Conservation (phyloP, 176 grass and related monocot species). For the Poa annua region DNA sequence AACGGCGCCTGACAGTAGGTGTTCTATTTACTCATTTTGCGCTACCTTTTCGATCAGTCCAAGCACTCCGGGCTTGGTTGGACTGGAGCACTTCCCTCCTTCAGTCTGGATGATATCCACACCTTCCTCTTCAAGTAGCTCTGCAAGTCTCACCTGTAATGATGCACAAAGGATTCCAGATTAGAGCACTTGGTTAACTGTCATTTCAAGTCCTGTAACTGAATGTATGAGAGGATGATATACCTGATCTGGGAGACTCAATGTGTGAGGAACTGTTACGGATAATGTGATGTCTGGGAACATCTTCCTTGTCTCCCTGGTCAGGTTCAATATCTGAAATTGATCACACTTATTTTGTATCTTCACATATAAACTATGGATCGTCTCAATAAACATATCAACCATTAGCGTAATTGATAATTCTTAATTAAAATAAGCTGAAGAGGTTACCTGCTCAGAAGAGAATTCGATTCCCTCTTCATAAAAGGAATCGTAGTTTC, state of each 20-base stretch:
- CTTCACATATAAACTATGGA: neutral
- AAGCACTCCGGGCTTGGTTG: constrained; percentile 76
- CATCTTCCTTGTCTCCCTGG: constrained; percentile 74
- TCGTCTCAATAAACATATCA: constrained; percentile 3
- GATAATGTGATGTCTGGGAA: constrained; percentile 80
- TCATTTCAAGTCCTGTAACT: neutral
- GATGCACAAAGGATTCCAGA: too few relatives aligned
- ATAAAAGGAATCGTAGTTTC: constrained; percentile 96
- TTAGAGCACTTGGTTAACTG: neutral
- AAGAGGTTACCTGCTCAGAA: constrained; percentile 55
- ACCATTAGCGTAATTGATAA: neutral
- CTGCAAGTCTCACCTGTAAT: constrained; percentile 75
- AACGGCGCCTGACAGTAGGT: neutral
- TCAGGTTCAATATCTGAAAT: constrained; percentile 83
- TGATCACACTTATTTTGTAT: neutral
- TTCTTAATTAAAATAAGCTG: neutral
- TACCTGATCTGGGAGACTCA: constrained; percentile 95
- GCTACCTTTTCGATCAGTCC: constrained; percentile 92
- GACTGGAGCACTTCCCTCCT: constrained; percentile 84
- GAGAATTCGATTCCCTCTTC: constrained; percentile 75
- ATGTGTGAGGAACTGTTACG: constrained; percentile 89
- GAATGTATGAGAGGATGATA: neutral
- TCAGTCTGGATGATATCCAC: constrained; percentile 93
- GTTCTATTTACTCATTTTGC: neutral
- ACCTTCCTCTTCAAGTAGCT: constrained; percentile 85